Base-by-base conservation (phyloP, 169 alveolate genomes). In the Plasmodium billcollinsi region DNA sequence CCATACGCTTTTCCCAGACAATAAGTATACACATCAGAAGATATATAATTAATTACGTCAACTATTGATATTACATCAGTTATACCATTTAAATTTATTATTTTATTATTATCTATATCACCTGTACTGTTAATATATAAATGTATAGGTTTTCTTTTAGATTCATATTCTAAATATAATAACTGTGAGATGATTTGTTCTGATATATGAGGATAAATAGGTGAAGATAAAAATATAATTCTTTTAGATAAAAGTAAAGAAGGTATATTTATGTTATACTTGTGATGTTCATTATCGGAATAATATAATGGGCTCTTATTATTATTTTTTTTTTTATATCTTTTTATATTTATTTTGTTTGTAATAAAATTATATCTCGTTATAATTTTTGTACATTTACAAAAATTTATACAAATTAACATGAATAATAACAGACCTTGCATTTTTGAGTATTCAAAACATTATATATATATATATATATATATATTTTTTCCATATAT, bases 141-240 rank as follows among this genome's bases (percentile, higher is more conserved):
- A 85, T 88, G 92, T n/a, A 93, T 93, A 3, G 96, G 96, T 56
- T 93, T 91, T 21, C 91, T 91, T 61, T 91, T 88, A 1, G 95
- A 93, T 49, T 73, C 93, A 89, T 91, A 70, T 71, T 93, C 96
- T 69, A 93, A 74, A 69, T 94, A 94, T 39, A 94, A 85, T 18
- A 92, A 58, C 52, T 94, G 95, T 15, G 93, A 70, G 9, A 94
- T 94, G 3, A 94, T 92, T 24, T 90, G 85, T 33, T 94, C 94
- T n/a, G 94, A 18, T 66, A 94, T 94, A 58, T 73, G 90, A 20
- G 93, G 90, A 50, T 91, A 92, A 18, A 94, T 92, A n/a, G 95
- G 95, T 11, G 86, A 56, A 18, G 95, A 94, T 2, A 94, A 78
- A 74, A 91, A 94, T 8, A 92, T 91, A 63, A 83, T 94, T 88